These are phyloP conservation scores for Macaranga tanarius DNA, from an alignment of 441 rosid genomes.

Conservation along the genomic window DNA sequence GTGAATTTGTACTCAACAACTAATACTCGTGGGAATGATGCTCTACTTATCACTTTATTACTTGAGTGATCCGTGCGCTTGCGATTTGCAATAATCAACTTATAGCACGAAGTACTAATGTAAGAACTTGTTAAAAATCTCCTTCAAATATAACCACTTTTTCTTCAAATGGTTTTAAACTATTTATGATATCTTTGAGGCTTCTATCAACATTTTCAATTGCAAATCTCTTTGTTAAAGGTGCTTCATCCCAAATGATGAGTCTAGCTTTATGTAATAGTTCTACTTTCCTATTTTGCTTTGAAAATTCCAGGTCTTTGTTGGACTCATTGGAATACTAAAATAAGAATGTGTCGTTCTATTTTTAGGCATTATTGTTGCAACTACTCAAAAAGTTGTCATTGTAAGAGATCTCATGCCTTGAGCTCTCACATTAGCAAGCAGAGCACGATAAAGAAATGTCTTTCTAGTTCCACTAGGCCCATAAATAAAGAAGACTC, in stretches of 20 bases:
- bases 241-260: neutral
- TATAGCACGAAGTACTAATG: no score
- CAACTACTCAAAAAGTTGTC: neutral
- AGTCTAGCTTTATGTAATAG: neutral
- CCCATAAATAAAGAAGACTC: neutral
- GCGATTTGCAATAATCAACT: no score
- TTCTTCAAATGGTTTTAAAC: no score
- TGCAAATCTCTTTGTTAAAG: neutral
- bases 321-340: neutral
- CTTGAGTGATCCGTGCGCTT: no score
- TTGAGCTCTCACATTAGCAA: neutral
- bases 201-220: neutral
- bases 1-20: no score
- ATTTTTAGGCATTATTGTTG: neutral
- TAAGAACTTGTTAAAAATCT: no score
- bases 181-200: no score
- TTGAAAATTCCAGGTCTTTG: neutral
- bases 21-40: no score
- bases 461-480: neutral
- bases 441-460: neutral
- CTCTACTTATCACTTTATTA: no score
- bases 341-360: neutral
- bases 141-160: no score
- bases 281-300: neutral
- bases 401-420: neutral